Percentiles rank a stretch among this genome's conserved stretches.
These are phyloP conservation scores for Fragaria vesca DNA, from an alignment of 306 rosid genomes.

Conservation along the genomic window DNA sequence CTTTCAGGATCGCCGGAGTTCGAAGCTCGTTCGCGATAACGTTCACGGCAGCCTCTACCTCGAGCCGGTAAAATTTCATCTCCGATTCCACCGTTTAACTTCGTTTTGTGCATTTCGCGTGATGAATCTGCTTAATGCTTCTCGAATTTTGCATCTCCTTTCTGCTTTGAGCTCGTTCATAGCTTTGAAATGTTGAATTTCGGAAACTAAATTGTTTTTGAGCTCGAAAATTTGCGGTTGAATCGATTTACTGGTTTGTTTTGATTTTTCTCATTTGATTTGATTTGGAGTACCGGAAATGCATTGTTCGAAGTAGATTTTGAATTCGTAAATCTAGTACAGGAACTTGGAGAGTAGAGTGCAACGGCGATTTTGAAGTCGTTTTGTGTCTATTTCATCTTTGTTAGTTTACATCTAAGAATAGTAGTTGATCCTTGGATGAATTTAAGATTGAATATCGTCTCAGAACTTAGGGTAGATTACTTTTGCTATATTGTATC, in stretches of 20 bases:
- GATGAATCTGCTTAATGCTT: constrained; percentile 12
- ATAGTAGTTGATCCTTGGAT: neutral
- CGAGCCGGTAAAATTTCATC: constrained; percentile 45
- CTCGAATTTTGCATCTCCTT: constrained; percentile 2
- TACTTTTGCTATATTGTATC: neutral
- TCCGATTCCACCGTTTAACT: neutral
- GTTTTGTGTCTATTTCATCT: neutral
- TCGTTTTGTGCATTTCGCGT: constrained; percentile 7
- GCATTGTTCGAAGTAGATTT: neutral
- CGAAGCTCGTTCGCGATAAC: constrained; percentile 64
- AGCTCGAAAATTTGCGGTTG: neutral
- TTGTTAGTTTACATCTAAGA: neutral
- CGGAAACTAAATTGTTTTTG: neutral
- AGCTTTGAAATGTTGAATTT: neutral
- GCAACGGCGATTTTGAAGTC: neutral
- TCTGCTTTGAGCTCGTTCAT: neutral
- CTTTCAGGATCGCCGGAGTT: constrained; percentile 31
- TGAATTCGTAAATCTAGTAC: neutral
- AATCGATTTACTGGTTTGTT: neutral
- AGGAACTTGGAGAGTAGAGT: neutral
- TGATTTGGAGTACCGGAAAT: neutral
- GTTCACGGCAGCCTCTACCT: constrained; percentile 69
- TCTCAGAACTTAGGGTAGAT: neutral
- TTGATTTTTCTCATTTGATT: neutral
- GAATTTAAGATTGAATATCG: neutral